Evolutionary conservation across 2,329 filamentous ascomycete genomes (phyloP), one percentile per base, ranked within the genome.

Genomic region (Colletotrichum sp.): DNA sequence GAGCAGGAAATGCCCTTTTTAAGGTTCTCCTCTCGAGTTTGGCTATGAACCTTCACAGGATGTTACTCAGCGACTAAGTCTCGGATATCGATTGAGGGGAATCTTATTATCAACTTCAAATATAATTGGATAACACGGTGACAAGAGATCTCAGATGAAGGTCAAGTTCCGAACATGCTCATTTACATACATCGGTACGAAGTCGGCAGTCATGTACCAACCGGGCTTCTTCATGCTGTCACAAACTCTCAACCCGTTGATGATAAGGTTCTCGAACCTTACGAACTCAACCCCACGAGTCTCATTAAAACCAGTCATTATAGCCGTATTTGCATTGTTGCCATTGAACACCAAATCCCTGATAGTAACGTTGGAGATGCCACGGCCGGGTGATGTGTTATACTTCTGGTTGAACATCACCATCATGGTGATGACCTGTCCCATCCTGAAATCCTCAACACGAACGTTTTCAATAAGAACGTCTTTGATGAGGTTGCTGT

Each of bases 351-450:
- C 62, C 55, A 83, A 6, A 52, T 81, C 78, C 57, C 79, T 80
- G 34, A 84, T 73, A 18, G 76, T 79, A 6, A 85, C 76, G 52
- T 84, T 82, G 10, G 71, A 73, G 55, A 84, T 81, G 1, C 78
- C 80, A 1, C 79, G 69, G 2, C 83, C 82, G 0, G 83, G 82
- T 6, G 83, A 79, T 4, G 81, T 83, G 21, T 80, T 84, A 66
- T 80, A 84, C 72, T 78, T 82, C 5, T 77, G 69, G 69, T 84
- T 84, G 44, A 80, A 78, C 80, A 83, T 82, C 21, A 83, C 79
- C 3, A 82, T 79, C 28, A 84, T 75, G 36, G 81, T 82, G 24
- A 84, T 34, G 5, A 85, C 73, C 69, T 82, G 81, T 1, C 83
- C 83, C 15, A 73, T 52, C 0, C 78, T 77, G 44, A 82, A 79